Evolutionary conservation across 306 rosid genomes (phyloP), one percentile per base, ranked within the genome.

Genomic region (Hippophae rhamnoides): DNA sequence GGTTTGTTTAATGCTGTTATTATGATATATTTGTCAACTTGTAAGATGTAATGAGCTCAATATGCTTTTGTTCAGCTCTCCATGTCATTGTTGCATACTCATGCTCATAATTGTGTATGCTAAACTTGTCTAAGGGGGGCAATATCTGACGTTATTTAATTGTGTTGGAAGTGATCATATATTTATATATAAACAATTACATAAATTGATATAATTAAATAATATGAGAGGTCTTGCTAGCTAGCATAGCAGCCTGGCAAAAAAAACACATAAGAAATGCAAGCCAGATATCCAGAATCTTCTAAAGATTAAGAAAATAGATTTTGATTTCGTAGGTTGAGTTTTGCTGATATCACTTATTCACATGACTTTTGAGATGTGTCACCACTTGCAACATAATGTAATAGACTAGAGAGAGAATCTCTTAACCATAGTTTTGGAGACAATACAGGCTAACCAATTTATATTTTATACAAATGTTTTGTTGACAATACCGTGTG

Each of bases 1-100:
- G 56, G 62, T 74, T 66, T 74, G 74, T 78, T 66, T 47, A 69
- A 41, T 60, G 68, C 66, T 68, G 71, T 60, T 55, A 66, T 56
- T 52, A 44, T 83, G 73, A 69, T 47, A 65, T 68, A 63, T 72
- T 68, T 5, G 14, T 41, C 52, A 8, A 26, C 53, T 52, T 13
- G n/a, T 6, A 13, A 5, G 50, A 8, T 49, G 53, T 14, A 49
- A 49, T 49, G 53, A 49, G 26, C 23, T 10, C 53, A n/a, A 11
- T 49, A 4, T 49, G 5, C 14, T 13, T 23, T 49, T 13, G 53
- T 49, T 49, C 53, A 5, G 5, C 38, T 31, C 38, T 31, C 38
- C 38, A 31, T 2, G 38, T 31, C 38, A 31, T 31, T 31, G 38
- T 31, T 31, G 38, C 38, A 31, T 31, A 4, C 38, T 31, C 38